A percentile compares a stretch with the other conserved stretches of the same genome.
Evolutionary conservation across 129 eudicot species (phyloP).

Genomic region (Pseudognaphalium luteoalbum): DNA sequence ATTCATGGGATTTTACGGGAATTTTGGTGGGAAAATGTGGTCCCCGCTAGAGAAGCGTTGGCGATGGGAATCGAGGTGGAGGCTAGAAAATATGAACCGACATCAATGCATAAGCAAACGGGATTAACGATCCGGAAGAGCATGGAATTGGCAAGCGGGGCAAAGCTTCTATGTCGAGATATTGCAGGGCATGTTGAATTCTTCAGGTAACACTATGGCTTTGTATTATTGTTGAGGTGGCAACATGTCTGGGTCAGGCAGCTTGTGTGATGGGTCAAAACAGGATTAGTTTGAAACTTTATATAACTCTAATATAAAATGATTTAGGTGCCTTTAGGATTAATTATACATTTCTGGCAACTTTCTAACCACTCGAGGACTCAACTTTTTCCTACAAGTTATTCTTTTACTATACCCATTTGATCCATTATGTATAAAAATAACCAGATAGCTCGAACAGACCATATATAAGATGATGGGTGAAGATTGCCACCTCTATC

Average conservation of each 20-base stretch:
- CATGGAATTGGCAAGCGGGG: conserved; percentile 55
- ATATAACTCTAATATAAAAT: neutral
- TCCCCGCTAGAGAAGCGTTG: conserved; percentile 84
- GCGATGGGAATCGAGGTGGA: conserved; percentile 63
- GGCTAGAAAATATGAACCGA: conserved; percentile 56
- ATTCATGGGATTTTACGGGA: conserved; percentile 73
- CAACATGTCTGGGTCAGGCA: no score
- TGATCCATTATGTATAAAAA: no score
- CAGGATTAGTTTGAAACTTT: neutral
- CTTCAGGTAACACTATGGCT: conserved; percentile 30
- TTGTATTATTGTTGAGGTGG: neutral
- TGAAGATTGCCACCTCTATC: no score
- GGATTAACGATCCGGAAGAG: conserved; percentile 62
- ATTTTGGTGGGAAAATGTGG: conserved; percentile 97
- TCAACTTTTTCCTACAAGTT: no score
- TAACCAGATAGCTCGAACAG: no score
- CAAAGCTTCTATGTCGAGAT: conserved; percentile 83
- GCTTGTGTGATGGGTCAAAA: conserved; percentile 2
- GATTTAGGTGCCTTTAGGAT: no score
- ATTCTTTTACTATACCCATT: no score
- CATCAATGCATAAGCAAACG: conserved; percentile 66
- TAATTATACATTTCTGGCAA: no score
- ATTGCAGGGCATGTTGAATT: conserved; percentile 75
- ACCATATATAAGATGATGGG: no score
- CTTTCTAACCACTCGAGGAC: no score